Conservation (phyloP, 2,329 filamentous ascomycete genomes). For the Pseudodiploospora longispora region DNA sequence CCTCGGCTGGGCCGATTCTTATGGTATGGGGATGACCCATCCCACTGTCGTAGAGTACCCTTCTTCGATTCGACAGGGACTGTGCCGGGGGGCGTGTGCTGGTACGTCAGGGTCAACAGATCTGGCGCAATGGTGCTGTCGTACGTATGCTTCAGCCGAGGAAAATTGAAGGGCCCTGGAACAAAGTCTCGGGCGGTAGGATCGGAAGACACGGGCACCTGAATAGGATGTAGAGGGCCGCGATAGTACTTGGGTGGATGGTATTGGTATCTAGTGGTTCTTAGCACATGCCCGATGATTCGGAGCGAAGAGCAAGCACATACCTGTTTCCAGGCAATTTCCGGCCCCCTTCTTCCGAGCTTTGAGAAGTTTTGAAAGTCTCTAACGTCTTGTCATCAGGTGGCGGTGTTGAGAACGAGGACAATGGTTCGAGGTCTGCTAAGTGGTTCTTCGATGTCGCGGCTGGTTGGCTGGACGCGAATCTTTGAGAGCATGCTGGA, state of each 20-base stretch:
- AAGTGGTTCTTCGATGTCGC: constrained; percentile 21
- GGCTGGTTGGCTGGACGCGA: constrained; percentile 35
- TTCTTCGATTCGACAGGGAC: constrained; percentile 35
- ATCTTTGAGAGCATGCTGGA: constrained; percentile 27
- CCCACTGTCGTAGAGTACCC: constrained; percentile 75
- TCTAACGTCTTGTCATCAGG: constrained; percentile 31
- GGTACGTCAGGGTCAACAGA: constrained; percentile 81
- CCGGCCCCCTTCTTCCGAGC: constrained; percentile 24
- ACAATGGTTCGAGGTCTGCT: constrained; percentile 42
- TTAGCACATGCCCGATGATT: constrained; percentile 3
- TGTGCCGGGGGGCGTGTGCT: constrained; percentile 74
- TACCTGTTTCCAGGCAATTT: constrained; percentile 41
- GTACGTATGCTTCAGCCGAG: constrained; percentile 85
- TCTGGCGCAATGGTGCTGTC: constrained; percentile 79
- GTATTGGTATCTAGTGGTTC: constrained; percentile 70
- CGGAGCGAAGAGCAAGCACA: constrained; percentile 8
- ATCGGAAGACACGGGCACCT: constrained; percentile 79
- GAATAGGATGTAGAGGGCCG: constrained; percentile 85
- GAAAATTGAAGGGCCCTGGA: constrained; percentile 82
- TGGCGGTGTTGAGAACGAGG: constrained; percentile 36
- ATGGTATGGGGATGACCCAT: constrained; percentile 87
- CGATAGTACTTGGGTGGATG: constrained; percentile 91
- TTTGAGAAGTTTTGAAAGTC: constrained; percentile 32
- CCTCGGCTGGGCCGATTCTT: constrained; percentile 80
- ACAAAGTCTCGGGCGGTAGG: constrained; percentile 81